phyloP scores from a whole-genome alignment of 2,329 filamentous ascomycete genomes.

The Pseudogymnoascus sp. region DNA sequence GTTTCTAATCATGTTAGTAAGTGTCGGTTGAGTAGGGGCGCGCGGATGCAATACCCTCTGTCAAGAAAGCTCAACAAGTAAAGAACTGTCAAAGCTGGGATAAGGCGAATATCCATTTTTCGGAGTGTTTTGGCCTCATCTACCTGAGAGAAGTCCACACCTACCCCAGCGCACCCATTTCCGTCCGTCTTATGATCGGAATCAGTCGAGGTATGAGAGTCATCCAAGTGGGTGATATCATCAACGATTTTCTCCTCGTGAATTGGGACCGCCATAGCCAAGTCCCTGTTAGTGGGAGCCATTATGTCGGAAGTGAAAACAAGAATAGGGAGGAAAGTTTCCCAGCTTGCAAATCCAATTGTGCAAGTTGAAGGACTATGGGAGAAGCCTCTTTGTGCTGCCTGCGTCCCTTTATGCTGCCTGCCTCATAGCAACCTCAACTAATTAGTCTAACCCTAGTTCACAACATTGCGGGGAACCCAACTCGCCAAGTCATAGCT shows the following conservation, averaged over 20 bases:
- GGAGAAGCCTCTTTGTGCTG: background rate
- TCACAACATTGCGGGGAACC: background rate
- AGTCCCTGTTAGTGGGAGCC: background rate
- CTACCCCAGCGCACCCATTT: background rate
- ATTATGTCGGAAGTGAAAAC: background rate
- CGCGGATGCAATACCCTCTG: conserved; percentile 59
- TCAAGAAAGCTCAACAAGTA: conserved; percentile 12
- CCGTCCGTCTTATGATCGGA: background rate
- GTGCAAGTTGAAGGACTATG: background rate
- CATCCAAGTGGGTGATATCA: background rate
- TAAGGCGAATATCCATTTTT: conserved; percentile 14
- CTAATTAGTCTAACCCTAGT: background rate
- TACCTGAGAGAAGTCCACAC: background rate
- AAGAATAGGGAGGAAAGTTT: background rate
- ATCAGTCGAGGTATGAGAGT: background rate
- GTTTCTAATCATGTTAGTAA: conserved; percentile 34
- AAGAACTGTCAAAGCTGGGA: conserved; percentile 13
- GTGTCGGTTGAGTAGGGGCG: conserved; percentile 46
- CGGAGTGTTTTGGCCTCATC: background rate
- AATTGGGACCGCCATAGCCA: background rate
- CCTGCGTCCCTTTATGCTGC: background rate
- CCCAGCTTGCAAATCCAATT: background rate
- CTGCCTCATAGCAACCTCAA: background rate
- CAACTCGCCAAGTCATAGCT: background rate
- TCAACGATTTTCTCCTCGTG: background rate